These are phyloP conservation scores for Diaporthe ilicicola DNA, from an alignment of 2,329 filamentous ascomycete species.

Conservation along the genomic window DNA sequence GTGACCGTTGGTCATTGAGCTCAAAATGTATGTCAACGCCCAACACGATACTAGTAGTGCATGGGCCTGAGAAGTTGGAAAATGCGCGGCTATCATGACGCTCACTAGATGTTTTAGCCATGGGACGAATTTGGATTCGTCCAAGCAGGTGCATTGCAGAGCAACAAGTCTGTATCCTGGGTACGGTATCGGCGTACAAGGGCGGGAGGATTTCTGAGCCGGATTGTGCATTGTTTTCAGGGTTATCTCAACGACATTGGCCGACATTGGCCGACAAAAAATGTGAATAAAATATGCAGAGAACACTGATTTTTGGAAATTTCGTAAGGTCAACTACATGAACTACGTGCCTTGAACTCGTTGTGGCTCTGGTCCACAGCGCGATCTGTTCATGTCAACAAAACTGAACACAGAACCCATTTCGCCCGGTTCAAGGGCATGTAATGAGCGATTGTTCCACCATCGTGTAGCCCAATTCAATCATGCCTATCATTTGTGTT, in stretches of 20 bases:
- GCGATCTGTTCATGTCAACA: too few species aligned
- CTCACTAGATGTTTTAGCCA: background rate
- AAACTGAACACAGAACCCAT: too few species aligned
- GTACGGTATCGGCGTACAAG: background rate
- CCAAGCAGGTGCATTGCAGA: background rate
- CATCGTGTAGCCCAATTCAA: too few species aligned
- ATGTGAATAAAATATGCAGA: background rate
- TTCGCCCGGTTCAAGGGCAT: too few species aligned
- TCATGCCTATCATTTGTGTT: too few species aligned
- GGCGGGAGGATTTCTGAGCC: background rate
- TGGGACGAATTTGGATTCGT: background rate
- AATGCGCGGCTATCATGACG: background rate
- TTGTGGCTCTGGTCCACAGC: too few species aligned
- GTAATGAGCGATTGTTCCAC: too few species aligned
- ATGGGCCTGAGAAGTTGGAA: background rate
- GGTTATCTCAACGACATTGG: background rate
- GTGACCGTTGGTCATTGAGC: background rate
- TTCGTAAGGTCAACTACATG: too few species aligned
- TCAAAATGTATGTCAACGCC: background rate
- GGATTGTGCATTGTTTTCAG: background rate
- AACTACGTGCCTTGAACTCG: too few species aligned
- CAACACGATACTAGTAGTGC: background rate
- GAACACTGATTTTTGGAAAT: too few species aligned
- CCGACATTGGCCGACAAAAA: slow-evolving; percentile 1
- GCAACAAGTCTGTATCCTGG: background rate